Percentiles rank a stretch among this genome's conserved stretches.
phyloP scores from a whole-genome alignment of 148 eudicot species.

The Arctostaphylos glauca region DNA sequence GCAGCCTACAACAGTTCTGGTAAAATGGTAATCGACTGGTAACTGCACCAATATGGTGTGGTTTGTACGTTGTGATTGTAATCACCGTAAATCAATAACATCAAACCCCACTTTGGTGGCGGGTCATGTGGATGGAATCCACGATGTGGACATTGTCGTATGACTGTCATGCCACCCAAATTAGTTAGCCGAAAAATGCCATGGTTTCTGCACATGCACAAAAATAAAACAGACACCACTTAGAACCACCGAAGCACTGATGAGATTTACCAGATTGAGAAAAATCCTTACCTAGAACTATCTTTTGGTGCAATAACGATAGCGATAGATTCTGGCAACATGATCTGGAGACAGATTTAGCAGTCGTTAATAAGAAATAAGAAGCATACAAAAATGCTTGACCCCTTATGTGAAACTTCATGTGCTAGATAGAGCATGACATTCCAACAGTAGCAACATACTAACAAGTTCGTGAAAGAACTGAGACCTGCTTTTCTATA shows the following conservation, averaged over 20 bases:
- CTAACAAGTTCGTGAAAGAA: not conserved
- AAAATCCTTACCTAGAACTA: constrained; percentile 51
- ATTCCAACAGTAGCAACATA: not conserved
- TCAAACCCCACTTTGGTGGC: constrained; percentile 74
- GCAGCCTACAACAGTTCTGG: not conserved
- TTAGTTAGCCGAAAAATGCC: constrained; percentile 95
- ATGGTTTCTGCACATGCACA: constrained; percentile 54
- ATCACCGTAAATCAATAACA: constrained; percentile 83
- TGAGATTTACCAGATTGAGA: not conserved
- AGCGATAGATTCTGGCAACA: constrained; percentile 96
- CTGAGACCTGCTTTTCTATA: too few species aligned
- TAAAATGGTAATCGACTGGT: not conserved
- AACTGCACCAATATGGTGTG: constrained; percentile 2
- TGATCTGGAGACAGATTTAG: constrained; percentile 51
- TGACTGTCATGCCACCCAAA: constrained; percentile 92
- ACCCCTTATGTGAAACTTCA: not conserved
- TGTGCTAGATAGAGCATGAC: not conserved
- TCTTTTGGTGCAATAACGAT: constrained; percentile 98
- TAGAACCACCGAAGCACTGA: not conserved
- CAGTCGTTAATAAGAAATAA: not conserved
- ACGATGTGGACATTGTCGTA: constrained; percentile 85
- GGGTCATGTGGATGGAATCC: too few species aligned
- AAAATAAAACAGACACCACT: not conserved
- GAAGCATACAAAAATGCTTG: not conserved
- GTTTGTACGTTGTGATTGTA: not conserved